Base-by-base conservation (phyloP, 192 early-diverging fungal genomes). In the Globomyces pollinis-pini region DNA sequence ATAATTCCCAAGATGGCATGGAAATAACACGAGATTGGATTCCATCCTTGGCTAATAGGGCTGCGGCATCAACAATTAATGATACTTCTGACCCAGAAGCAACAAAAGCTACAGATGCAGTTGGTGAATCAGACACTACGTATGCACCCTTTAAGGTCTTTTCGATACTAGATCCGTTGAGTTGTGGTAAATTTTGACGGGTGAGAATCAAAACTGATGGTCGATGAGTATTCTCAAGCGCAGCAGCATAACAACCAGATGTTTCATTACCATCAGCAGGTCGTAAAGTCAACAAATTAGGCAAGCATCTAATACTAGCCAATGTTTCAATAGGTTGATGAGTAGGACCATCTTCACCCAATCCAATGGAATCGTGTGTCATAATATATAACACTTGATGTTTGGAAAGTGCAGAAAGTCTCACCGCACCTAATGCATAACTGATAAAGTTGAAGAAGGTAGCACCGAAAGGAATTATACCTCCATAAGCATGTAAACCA, bases 361-460 rank as follows among this genome's bases (percentile, higher is more conserved):
- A 83, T 63, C 93, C 96, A 57, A 99, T 93, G 34, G 94, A 97
- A 76, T 99, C 96, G 82, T 99, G 96, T 53, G 96, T 97, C 88
- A 94, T 93, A 63, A 99, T 86, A 78, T 96, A 97, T 58, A 99
- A 66, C 56, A 97, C 88, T 31, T 88, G 93, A 60, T 89, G 85
- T 30, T 88, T 79, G 51, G 90, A 86, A 47, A 99, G 76, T 5
- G 96, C 91, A 47, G 86, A 79, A 38, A 99, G 77, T 70, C 96
- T 89, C 38, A 89, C 83, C 34, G 93, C 87, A 34, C 92, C 91
- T 41, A 78, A 81, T 32, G 83, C 90, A 65, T 84, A 88, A 66
- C 67, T 64, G 63, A 75, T 74, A 61, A 75, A 63, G 87, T 93
- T 95, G 67, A 98, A 85, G 86, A 98, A 98, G 50, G 76, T 78